Percentiles rank a stretch among this genome's conserved stretches.
phyloP scores from a whole-genome alignment of 768 basidiomycete genomes.

The Mycena galericulata region DNA sequence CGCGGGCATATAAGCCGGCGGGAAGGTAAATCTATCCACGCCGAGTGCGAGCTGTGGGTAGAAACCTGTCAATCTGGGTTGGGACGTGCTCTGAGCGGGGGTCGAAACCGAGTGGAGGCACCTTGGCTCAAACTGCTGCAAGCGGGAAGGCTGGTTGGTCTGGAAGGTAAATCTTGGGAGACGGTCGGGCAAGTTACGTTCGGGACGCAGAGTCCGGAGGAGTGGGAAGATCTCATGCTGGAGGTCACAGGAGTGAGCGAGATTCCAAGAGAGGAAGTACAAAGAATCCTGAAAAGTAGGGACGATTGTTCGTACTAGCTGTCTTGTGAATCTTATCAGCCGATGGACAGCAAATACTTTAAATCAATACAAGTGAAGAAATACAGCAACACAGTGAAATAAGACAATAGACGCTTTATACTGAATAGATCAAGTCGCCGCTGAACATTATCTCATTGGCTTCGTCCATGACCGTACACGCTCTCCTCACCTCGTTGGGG shows the following conservation, averaged over 20 bases:
- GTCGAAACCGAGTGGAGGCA: slow-evolving; percentile 67
- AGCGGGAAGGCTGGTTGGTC: slow-evolving; percentile 74
- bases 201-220: slow-evolving; percentile 55
- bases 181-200: slow-evolving; percentile 61
- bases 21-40: slow-evolving; percentile 72
- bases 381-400: slow-evolving; percentile 23
- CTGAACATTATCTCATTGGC: slow-evolving; percentile 89
- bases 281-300: slow-evolving; percentile 63
- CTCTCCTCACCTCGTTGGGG: slow-evolving; percentile 80
- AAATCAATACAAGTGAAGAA: no score
- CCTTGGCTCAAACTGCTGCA: slow-evolving; percentile 84
- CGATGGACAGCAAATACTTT: no score
- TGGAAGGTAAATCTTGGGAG: slow-evolving; percentile 67
- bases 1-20: slow-evolving; percentile 73
- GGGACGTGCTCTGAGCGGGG: slow-evolving; percentile 56
- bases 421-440: slow-evolving; percentile 55
- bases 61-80: slow-evolving; percentile 79
- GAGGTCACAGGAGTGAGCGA: slow-evolving; percentile 71
- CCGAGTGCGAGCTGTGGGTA: slow-evolving; percentile 87
- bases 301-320: slow-evolving; percentile 39
- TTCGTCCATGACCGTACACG: slow-evolving; percentile 81
- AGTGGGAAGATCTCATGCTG: slow-evolving; percentile 68
- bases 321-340: no score
- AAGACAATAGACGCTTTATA: slow-evolving; percentile 18
- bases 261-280: slow-evolving; percentile 71